Base-by-base conservation (phyloP, 768 basidiomycete species). In the Lactarius quietus region DNA sequence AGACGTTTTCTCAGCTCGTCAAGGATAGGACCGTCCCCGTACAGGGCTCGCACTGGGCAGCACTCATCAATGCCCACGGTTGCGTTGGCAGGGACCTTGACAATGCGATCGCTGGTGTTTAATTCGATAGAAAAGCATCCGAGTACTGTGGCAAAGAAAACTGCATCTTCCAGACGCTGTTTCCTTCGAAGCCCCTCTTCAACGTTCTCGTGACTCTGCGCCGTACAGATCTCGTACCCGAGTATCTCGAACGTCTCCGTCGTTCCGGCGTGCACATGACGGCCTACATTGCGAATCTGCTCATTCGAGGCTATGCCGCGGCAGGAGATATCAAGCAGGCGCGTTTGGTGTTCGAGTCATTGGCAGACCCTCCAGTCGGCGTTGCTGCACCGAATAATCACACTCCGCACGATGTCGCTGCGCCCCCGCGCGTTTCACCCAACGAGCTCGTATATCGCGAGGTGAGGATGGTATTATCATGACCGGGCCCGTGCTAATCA, bases 371-470 rank as follows among this genome's bases (percentile, higher is more conserved):
- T 0, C 82, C 91, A 0, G 83, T 83, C 35, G 94, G 94, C 39
- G 83, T 95, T 18, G 95, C 95, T 3, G 94, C 95, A 1, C 82
- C 90, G 3, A 87, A 92, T 69, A 98, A 98, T 74, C 96, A 95
- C 74, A 83, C 85, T 5, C 84, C 87, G 3, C 87, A 95, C 69
- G 79, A 88, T 56, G 79, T 82, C 43, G 70, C 76, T 18, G 68
- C 69, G 17, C 72, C 75, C 28, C 62, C 73, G 6, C 58, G 71
- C 17, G 73, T 85, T 23, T 72, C 77, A 64, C 73, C 78, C 6
- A 77, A 81, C 71, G 81, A 80, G n/a, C 85, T 86, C 57, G 88
- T 94, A 6, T 94, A 87, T 77, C 86, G 93, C 61, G 93, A 96
- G 79, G 90, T 90, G 70, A 68, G 84, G 71, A 66, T 58, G 28